A percentile compares a stretch with the other conserved stretches of the same genome.
Evolutionary conservation across 140 eudicot species (phyloP).

Genomic region (Anethum foeniculum): DNA sequence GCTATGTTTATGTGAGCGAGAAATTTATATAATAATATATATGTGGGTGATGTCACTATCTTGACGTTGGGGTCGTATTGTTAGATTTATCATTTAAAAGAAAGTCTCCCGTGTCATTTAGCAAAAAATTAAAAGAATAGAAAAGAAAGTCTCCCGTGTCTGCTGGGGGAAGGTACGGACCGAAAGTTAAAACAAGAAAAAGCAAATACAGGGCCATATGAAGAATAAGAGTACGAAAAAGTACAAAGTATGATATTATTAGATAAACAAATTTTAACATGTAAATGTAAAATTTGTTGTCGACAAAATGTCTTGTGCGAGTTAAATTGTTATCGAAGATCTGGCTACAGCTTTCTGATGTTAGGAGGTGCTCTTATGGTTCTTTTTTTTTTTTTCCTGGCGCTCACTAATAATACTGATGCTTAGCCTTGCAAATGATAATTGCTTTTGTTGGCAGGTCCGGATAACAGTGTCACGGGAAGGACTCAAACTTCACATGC

Average conservation of each 20-base stretch:
- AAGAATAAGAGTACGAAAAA: background rate
- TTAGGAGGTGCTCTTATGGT: background rate
- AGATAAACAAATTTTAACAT: background rate
- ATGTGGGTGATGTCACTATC: background rate
- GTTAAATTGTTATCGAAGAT: background rate
- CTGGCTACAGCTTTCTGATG: background rate
- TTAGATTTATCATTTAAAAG: background rate
- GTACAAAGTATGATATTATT: background rate
- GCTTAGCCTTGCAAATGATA: background rate
- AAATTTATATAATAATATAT: too few relatives aligned
- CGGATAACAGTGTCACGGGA: conserved; percentile 41
- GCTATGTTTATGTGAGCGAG: too few relatives aligned
- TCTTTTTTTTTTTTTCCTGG: too few relatives aligned
- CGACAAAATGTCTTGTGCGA: background rate
- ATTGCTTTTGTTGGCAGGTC: conserved; percentile 40
- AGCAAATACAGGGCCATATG: background rate
- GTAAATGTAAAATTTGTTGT: background rate
- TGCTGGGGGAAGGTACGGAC: background rate
- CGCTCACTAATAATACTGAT: background rate
- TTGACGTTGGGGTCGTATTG: background rate
- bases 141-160: background rate
- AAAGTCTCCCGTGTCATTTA: too few relatives aligned
- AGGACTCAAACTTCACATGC: conserved; percentile 64
- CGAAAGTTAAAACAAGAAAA: background rate
- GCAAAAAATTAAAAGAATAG: too few relatives aligned